These are phyloP conservation scores for Vigna hirtella DNA, from an alignment of 306 rosid species.

Conservation along the genomic window DNA sequence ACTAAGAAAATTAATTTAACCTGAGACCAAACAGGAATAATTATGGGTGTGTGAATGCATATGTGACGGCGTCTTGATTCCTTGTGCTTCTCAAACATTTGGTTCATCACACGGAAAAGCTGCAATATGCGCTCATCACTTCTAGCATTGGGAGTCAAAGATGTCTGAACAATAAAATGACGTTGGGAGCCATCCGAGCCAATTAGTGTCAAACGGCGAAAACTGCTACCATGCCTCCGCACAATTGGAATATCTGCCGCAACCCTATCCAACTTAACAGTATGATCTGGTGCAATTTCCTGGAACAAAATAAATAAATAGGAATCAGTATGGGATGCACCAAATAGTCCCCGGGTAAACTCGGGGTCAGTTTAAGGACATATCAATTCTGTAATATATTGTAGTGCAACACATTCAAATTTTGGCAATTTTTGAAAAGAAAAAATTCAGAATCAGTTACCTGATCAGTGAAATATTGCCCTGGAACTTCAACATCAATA, in stretches of 20 bases:
- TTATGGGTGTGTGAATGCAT: constrained; percentile 92
- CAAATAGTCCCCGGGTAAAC: constrained; percentile 17
- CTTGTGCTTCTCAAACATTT: constrained; percentile 99
- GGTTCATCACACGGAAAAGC: constrained; percentile 98
- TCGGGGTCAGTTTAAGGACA: constrained; percentile 24
- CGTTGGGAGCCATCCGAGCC: constrained; percentile 99
- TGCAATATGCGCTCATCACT: constrained; percentile 99
- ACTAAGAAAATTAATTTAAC: constrained; percentile 49
- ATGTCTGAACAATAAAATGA: constrained; percentile 98
- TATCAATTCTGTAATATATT: neutral
- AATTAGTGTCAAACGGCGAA: constrained; percentile 93
- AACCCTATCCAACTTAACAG: constrained; percentile 92
- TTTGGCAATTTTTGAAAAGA: constrained; percentile 5
- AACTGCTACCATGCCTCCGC: constrained; percentile 98
- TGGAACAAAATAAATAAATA: constrained; percentile 40
- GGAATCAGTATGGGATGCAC: constrained; percentile 44
- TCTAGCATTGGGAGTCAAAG: constrained; percentile 97
- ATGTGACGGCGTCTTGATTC: constrained; percentile 99
- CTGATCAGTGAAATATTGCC: constrained; percentile 97
- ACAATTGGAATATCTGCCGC: constrained; percentile 99
- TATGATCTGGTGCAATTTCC: constrained; percentile 99
- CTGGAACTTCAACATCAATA: constrained; percentile 98
- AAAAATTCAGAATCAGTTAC: constrained; percentile 50
- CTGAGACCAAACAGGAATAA: constrained; percentile 99
- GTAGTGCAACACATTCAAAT: neutral